Conservation (phyloP, 1,284 basidiomycete genomes). For the Cryptococcus sp. region DNA sequence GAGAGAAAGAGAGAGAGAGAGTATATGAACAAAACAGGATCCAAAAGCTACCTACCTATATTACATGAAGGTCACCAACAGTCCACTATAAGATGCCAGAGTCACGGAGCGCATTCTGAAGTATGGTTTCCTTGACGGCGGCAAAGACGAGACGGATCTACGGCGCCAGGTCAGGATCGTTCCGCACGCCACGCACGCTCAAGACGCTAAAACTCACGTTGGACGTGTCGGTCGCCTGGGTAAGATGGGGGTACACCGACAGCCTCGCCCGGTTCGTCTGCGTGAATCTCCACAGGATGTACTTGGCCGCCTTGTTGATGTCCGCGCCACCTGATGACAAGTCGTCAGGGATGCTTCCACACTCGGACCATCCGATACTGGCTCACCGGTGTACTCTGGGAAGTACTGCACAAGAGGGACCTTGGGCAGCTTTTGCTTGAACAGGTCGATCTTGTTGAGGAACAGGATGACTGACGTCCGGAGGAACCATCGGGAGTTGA, state of each 20-base stretch:
- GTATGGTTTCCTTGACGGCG: slow-evolving; percentile 95
- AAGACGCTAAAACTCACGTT: slow-evolving; percentile 57
- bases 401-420: slow-evolving; percentile 83
- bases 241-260: slow-evolving; percentile 81
- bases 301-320: slow-evolving; percentile 97
- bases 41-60: neutral
- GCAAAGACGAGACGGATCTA: slow-evolving; percentile 85
- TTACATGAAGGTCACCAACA: neutral
- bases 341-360: neutral
- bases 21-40: neutral
- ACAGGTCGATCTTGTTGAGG: slow-evolving; percentile 94
- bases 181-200: no score
- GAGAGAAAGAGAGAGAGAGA: neutral
- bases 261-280: slow-evolving; percentile 85
- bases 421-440: slow-evolving; percentile 89
- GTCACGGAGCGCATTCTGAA: slow-evolving; percentile 58
- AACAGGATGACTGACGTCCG: slow-evolving; percentile 57
- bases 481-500: slow-evolving; percentile 64
- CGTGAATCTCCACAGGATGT: slow-evolving; percentile 95
- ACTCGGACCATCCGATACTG: neutral
- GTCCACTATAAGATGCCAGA: slow-evolving; percentile 46
- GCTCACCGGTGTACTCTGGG: slow-evolving; percentile 75
- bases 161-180: neutral
- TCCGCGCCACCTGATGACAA: slow-evolving; percentile 67
- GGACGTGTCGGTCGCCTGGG: slow-evolving; percentile 60